Percentiles rank a stretch among this genome's conserved stretches.
These are phyloP conservation scores for Fusarium sp. DNA, from an alignment of 2,329 filamentous ascomycete genomes.

Conservation along the genomic window DNA sequence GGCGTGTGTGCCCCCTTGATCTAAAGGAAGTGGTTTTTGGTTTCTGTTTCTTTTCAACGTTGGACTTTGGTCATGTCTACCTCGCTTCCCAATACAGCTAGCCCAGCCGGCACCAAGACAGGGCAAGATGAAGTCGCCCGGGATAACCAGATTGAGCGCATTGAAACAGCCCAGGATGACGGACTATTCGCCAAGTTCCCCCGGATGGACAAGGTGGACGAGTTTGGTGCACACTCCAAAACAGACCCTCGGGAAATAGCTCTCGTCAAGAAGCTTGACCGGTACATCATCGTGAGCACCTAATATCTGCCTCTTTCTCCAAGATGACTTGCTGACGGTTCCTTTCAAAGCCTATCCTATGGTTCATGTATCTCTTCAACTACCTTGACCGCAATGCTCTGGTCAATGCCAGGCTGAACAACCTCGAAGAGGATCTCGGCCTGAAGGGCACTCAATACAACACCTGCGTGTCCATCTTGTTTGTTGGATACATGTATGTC, in stretches of 20 bases:
- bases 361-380: conserved; percentile 55
- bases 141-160: conserved; percentile 27
- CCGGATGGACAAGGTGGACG: conserved; percentile 34
- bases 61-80: not conserved
- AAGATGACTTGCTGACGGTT: not conserved
- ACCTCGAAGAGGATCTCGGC: conserved; percentile 63
- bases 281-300: conserved; percentile 26
- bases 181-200: conserved; percentile 28
- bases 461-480: conserved; percentile 51
- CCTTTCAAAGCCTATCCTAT: conserved; percentile 44
- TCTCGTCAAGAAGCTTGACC: conserved; percentile 34
- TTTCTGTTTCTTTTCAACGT: not conserved
- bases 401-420: conserved; percentile 66
- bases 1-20: too few species aligned
- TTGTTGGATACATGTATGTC: conserved; percentile 50
- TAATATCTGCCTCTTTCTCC: too few species aligned
- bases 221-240: conserved; percentile 37
- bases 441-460: conserved; percentile 53
- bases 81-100: fast-evolving
- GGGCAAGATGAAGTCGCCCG: not conserved
- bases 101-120: not conserved
- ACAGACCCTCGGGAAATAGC: conserved; percentile 37
- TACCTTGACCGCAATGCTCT: conserved; percentile 65
- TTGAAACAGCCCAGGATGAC: conserved; percentile 26
- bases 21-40: too few species aligned